Conservation (phyloP, 257 asterid genomes). For the Hygrophila difformis region DNA sequence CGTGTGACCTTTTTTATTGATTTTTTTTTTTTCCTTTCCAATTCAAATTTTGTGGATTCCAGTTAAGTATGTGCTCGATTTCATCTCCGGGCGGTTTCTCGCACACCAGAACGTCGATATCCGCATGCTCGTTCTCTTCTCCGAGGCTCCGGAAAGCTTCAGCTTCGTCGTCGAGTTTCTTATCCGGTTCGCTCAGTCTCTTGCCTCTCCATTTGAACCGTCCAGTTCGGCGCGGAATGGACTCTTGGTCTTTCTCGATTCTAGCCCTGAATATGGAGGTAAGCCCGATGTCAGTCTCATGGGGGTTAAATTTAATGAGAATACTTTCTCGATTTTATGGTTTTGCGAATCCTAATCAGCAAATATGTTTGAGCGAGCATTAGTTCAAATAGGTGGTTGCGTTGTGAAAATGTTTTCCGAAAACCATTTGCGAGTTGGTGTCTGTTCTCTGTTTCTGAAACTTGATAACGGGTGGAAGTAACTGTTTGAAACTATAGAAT, state of each 20-base stretch:
- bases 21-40: background rate
- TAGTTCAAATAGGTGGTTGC: too few relatives aligned
- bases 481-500: too few relatives aligned
- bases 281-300: too few relatives aligned
- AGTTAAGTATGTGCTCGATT: constrained; percentile 58
- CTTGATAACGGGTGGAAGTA: too few relatives aligned
- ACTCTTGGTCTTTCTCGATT: constrained; percentile 25
- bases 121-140: constrained; percentile 24
- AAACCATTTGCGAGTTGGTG: too few relatives aligned
- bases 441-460: too few relatives aligned
- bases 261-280: constrained; percentile 69
- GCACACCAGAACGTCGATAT: constrained; percentile 15
- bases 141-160: constrained; percentile 24
- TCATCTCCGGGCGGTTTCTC: constrained; percentile 35
- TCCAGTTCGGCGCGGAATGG: constrained; percentile 18
- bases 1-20: background rate
- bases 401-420: too few relatives aligned
- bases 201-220: constrained; percentile 17
- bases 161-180: constrained; percentile 35
- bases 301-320: too few relatives aligned
- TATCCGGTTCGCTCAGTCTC: constrained; percentile 41
- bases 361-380: too few relatives aligned
- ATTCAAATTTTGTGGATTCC: constrained; percentile 12
- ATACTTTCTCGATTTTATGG: too few relatives aligned
- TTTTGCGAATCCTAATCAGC: too few relatives aligned